phyloP scores from a whole-genome alignment of 805 yeast genomes.

The Barnettozyma pratensis region DNA sequence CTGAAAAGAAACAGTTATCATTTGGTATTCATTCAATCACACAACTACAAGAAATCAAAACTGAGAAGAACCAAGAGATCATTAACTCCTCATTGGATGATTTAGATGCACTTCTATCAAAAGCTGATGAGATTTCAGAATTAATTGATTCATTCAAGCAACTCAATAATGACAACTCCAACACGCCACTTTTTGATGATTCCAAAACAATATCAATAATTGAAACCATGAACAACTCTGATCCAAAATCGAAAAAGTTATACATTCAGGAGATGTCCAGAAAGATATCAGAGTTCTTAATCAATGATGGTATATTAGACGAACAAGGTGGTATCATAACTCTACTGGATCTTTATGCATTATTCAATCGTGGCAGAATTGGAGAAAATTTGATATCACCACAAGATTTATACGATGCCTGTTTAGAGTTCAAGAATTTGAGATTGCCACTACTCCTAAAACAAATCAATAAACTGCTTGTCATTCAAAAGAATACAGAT shows the following conservation, averaged over 20 bases:
- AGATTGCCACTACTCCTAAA: constrained; percentile 50
- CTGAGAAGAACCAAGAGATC: constrained; percentile 54
- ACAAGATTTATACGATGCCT: constrained; percentile 56
- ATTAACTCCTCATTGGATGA: constrained; percentile 70
- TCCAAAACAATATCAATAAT: neutral
- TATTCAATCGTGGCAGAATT: constrained; percentile 61
- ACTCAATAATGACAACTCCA: constrained; percentile 14
- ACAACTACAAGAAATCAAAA: constrained; percentile 45
- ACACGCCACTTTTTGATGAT: constrained; percentile 5
- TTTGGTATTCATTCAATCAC: constrained; percentile 74
- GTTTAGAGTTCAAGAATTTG: constrained; percentile 49
- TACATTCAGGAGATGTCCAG: constrained; percentile 68
- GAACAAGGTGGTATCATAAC: constrained; percentile 56
- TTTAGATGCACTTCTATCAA: constrained; percentile 67
- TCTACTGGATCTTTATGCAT: constrained; percentile 54
- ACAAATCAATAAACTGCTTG: constrained; percentile 31
- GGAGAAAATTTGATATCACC: constrained; percentile 69
- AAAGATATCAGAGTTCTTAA: constrained; percentile 69
- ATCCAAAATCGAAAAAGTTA: constrained; percentile 20
- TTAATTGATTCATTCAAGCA: constrained; percentile 39
- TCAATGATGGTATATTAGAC: constrained; percentile 38
- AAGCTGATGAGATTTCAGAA: constrained; percentile 66
- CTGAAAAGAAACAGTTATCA: constrained; percentile 20
- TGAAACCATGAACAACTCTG: constrained; percentile 13
- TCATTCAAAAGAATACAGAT: constrained; percentile 34